These are phyloP conservation scores for Schizophyllum commune DNA, from an alignment of 1,284 basidiomycete species.

Conservation along the genomic window DNA sequence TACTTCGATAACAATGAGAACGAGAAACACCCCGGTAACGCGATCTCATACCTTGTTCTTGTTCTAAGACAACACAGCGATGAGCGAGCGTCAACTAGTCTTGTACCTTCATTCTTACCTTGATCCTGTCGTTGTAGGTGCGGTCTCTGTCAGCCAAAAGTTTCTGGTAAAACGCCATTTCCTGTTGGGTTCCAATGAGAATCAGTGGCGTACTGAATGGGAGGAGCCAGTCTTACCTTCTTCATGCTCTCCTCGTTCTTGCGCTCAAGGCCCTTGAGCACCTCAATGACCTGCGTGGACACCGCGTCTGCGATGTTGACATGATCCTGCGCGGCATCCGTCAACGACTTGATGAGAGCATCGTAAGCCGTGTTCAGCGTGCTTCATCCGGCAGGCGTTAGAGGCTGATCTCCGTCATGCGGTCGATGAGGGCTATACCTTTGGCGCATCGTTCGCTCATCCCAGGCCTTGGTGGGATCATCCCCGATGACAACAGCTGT, in stretches of 20 bases:
- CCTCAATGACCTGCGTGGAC: slow-evolving; percentile 52
- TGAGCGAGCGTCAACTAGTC: neutral
- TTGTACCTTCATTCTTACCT: slow-evolving; percentile 35
- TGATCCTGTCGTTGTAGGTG: slow-evolving; percentile 56
- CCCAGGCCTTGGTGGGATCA: slow-evolving; percentile 58
- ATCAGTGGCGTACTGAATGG: neutral
- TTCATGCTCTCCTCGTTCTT: slow-evolving; percentile 61
- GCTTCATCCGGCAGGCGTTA: slow-evolving; percentile 28
- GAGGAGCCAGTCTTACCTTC: slow-evolving; percentile 35
- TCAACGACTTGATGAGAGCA: slow-evolving; percentile 54
- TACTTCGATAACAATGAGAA: slow-evolving; percentile 38
- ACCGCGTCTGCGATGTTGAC: slow-evolving; percentile 56
- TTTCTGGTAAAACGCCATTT: slow-evolving; percentile 65
- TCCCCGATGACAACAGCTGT: slow-evolving; percentile 51
- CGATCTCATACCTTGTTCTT: slow-evolving; percentile 55
- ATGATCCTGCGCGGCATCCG: slow-evolving; percentile 60
- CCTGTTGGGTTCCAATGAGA: slow-evolving; percentile 26
- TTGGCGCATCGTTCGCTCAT: slow-evolving; percentile 41
- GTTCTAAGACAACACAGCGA: slow-evolving; percentile 31
- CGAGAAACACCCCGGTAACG: slow-evolving; percentile 1
- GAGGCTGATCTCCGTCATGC: neutral
- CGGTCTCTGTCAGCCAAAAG: slow-evolving; percentile 63
- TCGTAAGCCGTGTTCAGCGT: slow-evolving; percentile 62
- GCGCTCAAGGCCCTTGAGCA: slow-evolving; percentile 51
- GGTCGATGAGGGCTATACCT: slow-evolving; percentile 33